These are phyloP conservation scores for Corchorus olitorius DNA, from an alignment of 345 rosid genomes.

Conservation along the genomic window DNA sequence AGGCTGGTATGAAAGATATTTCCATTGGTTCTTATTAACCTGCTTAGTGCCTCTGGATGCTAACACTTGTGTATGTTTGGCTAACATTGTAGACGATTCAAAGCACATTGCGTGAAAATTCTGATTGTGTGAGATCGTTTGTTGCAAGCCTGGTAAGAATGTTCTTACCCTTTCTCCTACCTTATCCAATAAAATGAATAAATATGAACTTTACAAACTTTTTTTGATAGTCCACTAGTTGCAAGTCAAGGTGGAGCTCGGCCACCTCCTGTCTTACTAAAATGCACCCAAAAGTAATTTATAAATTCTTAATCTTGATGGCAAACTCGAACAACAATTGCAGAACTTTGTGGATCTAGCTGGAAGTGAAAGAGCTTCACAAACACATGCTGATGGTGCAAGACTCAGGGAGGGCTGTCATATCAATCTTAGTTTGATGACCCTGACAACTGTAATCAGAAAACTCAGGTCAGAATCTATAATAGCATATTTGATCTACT, in stretches of 20 bases:
- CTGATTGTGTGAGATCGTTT: conserved; percentile 93
- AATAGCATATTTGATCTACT: background rate
- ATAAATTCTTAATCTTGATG: background rate
- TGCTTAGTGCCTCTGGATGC: background rate
- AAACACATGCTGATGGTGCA: conserved; percentile 93
- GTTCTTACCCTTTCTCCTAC: background rate
- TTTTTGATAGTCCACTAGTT: background rate
- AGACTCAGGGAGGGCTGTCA: conserved; percentile 99
- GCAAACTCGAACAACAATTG: conserved; percentile 28
- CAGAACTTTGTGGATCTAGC: conserved; percentile 99
- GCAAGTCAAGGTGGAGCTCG: background rate
- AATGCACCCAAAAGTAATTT: background rate
- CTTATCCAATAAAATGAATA: background rate
- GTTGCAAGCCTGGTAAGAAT: conserved; percentile 89
- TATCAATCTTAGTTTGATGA: conserved; percentile 98
- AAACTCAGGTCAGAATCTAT: conserved; percentile 72
- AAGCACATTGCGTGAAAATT: conserved; percentile 90
- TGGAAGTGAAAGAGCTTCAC: conserved; percentile 99
- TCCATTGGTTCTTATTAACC: background rate
- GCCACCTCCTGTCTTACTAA: background rate
- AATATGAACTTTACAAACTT: background rate
- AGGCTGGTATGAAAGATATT: conserved; percentile 62
- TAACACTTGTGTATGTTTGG: conserved; percentile 28
- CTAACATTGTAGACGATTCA: conserved; percentile 68
- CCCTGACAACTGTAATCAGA: conserved; percentile 95